phyloP scores from a whole-genome alignment of 495 filamentous ascomycete species.

The Penicillium longicatenatum region DNA sequence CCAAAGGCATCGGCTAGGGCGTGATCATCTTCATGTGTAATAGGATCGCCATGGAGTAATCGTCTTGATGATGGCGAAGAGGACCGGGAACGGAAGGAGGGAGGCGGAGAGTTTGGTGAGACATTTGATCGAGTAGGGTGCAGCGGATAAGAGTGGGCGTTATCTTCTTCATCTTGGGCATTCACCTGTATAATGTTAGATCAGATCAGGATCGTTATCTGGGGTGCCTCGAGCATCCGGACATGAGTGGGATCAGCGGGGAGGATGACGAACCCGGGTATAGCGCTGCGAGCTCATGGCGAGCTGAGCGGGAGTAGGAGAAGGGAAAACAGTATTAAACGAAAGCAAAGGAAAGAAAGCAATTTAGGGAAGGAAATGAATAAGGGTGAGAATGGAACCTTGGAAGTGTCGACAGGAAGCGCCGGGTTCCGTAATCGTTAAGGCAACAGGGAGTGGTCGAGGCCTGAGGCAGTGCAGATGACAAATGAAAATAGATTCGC shows the following conservation, averaged over 20 bases:
- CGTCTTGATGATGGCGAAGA: constrained; percentile 68
- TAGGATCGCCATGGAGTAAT: constrained; percentile 55
- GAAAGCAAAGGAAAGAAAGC: constrained; percentile 17
- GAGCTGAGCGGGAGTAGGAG: constrained; percentile 41
- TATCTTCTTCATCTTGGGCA: constrained; percentile 54
- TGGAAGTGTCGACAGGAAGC: constrained; percentile 14
- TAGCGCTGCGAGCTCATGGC: constrained; percentile 82
- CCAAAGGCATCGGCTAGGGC: constrained; percentile 90
- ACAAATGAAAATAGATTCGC: constrained; percentile 4
- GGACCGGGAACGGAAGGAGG: constrained; percentile 84
- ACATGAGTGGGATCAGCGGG: constrained; percentile 28
- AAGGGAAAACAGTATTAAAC: constrained; percentile 22
- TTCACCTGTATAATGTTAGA: constrained; percentile 48
- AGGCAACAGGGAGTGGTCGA: constrained; percentile 19
- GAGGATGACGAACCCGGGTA: constrained; percentile 67
- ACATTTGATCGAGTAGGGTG: constrained; percentile 43
- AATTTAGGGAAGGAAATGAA: constrained; percentile 23
- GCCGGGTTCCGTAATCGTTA: constrained; percentile 17
- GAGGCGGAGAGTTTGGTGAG: constrained; percentile 83
- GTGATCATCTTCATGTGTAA: constrained; percentile 65
- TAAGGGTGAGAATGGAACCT: constrained; percentile 17
- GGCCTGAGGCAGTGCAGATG: constrained; percentile 19
- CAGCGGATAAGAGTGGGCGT: constrained; percentile 42
- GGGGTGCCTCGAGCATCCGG: constrained; percentile 9
- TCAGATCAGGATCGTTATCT: constrained; percentile 16